phyloP scores from a whole-genome alignment of 83 land plant genomes.

The Isoetes engelmannii region DNA sequence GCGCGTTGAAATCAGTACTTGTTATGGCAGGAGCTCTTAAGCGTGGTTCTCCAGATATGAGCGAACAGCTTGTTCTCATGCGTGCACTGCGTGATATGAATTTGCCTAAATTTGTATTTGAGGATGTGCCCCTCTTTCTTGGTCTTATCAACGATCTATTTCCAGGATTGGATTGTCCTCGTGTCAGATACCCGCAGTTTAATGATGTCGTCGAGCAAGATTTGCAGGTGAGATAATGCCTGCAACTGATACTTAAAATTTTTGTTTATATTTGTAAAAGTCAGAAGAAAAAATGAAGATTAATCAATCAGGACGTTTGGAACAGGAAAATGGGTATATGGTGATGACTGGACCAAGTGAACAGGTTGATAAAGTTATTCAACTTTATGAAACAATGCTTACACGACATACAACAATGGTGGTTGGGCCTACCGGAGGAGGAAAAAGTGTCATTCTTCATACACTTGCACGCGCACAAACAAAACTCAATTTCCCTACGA shows the following conservation, averaged over 20 bases:
- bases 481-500: constrained; percentile 32
- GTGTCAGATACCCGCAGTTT: constrained; percentile 32
- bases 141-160: constrained; percentile 39
- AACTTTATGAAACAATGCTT: constrained; percentile 41
- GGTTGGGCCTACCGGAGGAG: constrained; percentile 43
- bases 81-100: constrained; percentile 42
- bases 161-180: constrained; percentile 40
- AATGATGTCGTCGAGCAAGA: constrained; percentile 36
- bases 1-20: constrained; percentile 36
- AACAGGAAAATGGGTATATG: constrained; percentile 34
- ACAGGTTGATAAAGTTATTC: constrained; percentile 41
- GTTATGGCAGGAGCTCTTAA: constrained; percentile 41
- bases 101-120: constrained; percentile 36
- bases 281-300: no score
- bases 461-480: constrained; percentile 41
- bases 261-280: neutral
- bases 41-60: constrained; percentile 39
- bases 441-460: constrained; percentile 33
- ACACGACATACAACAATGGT: constrained; percentile 43
- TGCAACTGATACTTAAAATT: neutral
- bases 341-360: constrained; percentile 42
- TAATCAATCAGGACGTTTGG: no score
- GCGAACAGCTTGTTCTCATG: constrained; percentile 40
- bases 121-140: constrained; percentile 36
- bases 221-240: constrained; percentile 15